Evolutionary conservation across 2,329 filamentous ascomycete genomes (phyloP).

Genomic region (Curvularia spicifera): DNA sequence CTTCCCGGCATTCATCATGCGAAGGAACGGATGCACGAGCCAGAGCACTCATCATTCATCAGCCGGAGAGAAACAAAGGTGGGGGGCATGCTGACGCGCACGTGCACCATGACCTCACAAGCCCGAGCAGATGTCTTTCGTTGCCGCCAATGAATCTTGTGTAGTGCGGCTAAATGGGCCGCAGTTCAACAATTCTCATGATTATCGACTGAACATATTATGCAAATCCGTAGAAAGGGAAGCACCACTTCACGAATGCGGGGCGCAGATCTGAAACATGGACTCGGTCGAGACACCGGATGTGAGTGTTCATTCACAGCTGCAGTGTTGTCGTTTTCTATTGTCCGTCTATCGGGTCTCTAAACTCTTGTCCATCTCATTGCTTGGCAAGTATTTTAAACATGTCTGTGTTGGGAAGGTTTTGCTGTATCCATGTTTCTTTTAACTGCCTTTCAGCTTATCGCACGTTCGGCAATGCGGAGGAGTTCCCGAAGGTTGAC

Average conservation of each 20-base stretch:
- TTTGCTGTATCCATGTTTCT: not conserved
- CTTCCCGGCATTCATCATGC: conserved; percentile 7
- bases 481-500: conserved; percentile 18
- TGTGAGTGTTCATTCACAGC: conserved; percentile 4
- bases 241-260: conserved; percentile 8
- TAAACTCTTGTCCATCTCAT: not conserved
- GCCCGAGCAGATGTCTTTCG: conserved; percentile 7
- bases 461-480: conserved; percentile 20
- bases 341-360: not conserved
- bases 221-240: not conserved
- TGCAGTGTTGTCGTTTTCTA: not conserved
- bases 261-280: conserved; percentile 21
- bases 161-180: conserved; percentile 23
- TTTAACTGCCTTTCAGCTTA: conserved; percentile 9
- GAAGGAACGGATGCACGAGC: conserved; percentile 7
- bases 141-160: conserved; percentile 3
- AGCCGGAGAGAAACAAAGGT: not conserved
- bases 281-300: conserved; percentile 4
- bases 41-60: conserved; percentile 19
- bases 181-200: conserved; percentile 24
- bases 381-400: not conserved
- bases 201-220: conserved; percentile 3
- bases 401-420: not conserved
- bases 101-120: conserved; percentile 14
- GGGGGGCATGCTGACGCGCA: conserved; percentile 22